Conservation (phyloP, 768 basidiomycete species). For the Cystobasidium onofrii region DNA sequence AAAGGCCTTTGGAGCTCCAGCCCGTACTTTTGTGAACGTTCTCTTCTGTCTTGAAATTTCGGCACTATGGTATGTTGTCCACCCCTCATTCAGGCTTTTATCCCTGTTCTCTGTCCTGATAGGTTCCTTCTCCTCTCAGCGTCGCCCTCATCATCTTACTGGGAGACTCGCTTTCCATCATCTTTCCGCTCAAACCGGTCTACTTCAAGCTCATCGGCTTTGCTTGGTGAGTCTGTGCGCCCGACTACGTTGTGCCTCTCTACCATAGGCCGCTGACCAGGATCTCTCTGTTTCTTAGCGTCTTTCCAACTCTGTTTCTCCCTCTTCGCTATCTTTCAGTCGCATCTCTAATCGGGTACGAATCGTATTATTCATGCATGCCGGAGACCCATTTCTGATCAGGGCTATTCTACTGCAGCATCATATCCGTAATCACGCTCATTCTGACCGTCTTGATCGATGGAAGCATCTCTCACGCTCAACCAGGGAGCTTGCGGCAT, state of each 20-base stretch:
- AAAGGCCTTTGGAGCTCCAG: slow-evolving; percentile 74
- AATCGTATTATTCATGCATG: not conserved
- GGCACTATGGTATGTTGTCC: slow-evolving; percentile 66
- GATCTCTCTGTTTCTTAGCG: slow-evolving; percentile 47
- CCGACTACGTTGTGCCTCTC: too few species aligned
- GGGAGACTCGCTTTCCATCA: slow-evolving; percentile 69
- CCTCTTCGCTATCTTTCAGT: slow-evolving; percentile 79
- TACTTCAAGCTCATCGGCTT: slow-evolving; percentile 70
- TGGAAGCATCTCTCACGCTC: slow-evolving; percentile 61
- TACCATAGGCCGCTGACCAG: too few species aligned
- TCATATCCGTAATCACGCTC: slow-evolving; percentile 66
- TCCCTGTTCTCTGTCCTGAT: too few species aligned
- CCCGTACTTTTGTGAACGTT: slow-evolving; percentile 57
- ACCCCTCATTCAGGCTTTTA: too few species aligned
- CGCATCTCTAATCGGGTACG: slow-evolving; percentile 66
- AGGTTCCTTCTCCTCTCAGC: slow-evolving; percentile 45
- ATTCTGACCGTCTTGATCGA: slow-evolving; percentile 71
- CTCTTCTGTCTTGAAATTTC: slow-evolving; percentile 84
- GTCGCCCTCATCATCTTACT: slow-evolving; percentile 83
- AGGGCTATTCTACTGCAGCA: slow-evolving; percentile 43
- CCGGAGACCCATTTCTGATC: not conserved
- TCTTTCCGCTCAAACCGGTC: slow-evolving; percentile 61
- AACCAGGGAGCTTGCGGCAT: slow-evolving; percentile 72
- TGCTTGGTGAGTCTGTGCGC: slow-evolving; percentile 56
- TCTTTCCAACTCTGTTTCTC: slow-evolving; percentile 75